phyloP scores from a whole-genome alignment of 2,329 filamentous ascomycete species.

The Ophiostoma novo-ulmi region DNA sequence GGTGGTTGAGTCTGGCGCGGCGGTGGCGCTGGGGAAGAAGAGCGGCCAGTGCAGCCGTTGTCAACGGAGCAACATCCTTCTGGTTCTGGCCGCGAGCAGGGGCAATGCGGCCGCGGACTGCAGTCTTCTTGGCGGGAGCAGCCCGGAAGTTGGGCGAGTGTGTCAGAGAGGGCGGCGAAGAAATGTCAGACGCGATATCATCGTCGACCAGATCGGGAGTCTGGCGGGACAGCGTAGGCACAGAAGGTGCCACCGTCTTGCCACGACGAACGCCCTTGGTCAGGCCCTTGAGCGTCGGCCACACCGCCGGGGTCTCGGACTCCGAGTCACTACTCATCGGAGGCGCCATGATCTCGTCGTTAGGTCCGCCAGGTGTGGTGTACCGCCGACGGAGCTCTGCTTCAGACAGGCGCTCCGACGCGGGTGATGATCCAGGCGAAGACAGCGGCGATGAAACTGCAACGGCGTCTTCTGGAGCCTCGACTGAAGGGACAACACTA shows the following conservation, averaged over 20 bases:
- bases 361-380: slow-evolving; percentile 37
- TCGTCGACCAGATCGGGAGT: slow-evolving; percentile 40
- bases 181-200: slow-evolving; percentile 47
- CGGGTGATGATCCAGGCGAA: slow-evolving; percentile 32
- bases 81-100: neutral
- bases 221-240: slow-evolving; percentile 34
- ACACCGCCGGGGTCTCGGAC: slow-evolving; percentile 40
- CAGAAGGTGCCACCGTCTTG: slow-evolving; percentile 26
- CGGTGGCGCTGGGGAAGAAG: slow-evolving; percentile 51
- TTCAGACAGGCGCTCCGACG: slow-evolving; percentile 27
- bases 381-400: slow-evolving; percentile 31
- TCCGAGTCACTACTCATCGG: slow-evolving; percentile 50
- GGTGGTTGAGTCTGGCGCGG: slow-evolving; percentile 29
- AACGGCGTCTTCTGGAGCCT: neutral
- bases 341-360: slow-evolving; percentile 46
- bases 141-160: slow-evolving; percentile 55
- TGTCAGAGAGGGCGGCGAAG: slow-evolving; percentile 61
- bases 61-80: slow-evolving; percentile 33
- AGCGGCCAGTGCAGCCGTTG: slow-evolving; percentile 51
- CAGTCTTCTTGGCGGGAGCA: slow-evolving; percentile 12
- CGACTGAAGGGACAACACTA: slow-evolving; percentile 11
- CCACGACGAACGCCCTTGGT: slow-evolving; percentile 40
- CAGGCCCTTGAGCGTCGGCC: slow-evolving; percentile 50
- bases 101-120: slow-evolving; percentile 18
- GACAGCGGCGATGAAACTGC: neutral